Conservation (phyloP, 73 alveolate genomes). For the Uronychia binucleata region DNA sequence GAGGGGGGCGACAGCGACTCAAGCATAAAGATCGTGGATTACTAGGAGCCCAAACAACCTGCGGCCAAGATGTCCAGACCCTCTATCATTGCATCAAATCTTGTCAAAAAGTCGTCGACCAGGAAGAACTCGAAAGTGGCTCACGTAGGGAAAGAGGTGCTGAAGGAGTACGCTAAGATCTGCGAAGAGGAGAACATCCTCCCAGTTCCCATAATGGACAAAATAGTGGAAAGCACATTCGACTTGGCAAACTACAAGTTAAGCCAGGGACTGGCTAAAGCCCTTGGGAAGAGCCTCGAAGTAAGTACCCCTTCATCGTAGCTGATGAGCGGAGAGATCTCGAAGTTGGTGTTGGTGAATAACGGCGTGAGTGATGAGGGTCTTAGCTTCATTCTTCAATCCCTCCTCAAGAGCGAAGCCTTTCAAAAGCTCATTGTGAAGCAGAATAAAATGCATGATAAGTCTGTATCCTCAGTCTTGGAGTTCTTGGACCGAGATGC, state of each 20-base stretch:
- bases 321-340: not conserved
- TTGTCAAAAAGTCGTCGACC: not conserved
- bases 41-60: no score
- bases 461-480: not conserved
- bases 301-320: conserved; percentile 8
- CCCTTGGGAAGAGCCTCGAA: conserved; percentile 43
- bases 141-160: not conserved
- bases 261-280: conserved; percentile 35
- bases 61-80: not conserved
- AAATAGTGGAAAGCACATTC: conserved; percentile 29
- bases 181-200: conserved; percentile 51
- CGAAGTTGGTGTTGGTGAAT: conserved; percentile 6
- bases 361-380: conserved; percentile 48
- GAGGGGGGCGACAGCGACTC: not conserved
- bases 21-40: not conserved
- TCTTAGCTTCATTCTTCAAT: conserved; percentile 8
- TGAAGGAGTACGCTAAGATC: conserved; percentile 3
- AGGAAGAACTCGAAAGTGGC: not conserved
- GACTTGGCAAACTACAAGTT: conserved; percentile 29
- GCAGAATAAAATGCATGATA: not conserved
- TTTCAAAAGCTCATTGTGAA: not conserved
- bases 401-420: not conserved
- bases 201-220: conserved; percentile 38
- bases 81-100: not conserved
- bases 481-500: not conserved